Evolutionary conservation across 208 protist genomes (phyloP).

Genomic region (Acanthamoeba lenticulata): DNA sequence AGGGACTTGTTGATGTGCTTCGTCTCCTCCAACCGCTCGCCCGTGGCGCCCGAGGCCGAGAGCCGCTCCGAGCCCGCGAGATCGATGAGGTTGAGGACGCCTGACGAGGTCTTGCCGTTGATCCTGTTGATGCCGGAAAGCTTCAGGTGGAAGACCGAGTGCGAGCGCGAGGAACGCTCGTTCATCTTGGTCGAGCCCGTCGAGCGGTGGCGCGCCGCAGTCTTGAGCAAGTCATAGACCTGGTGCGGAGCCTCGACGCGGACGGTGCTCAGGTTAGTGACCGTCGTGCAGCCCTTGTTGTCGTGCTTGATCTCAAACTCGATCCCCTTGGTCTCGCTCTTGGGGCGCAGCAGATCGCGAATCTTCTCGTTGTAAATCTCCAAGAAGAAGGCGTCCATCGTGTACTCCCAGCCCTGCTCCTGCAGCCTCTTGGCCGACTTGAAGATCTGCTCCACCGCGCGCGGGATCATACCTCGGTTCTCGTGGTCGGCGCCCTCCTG

Average conservation of each 20-base stretch:
- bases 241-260: neutral
- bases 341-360: constrained; percentile 82
- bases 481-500: neutral
- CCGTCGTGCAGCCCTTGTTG: constrained; percentile 64
- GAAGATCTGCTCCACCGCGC: constrained; percentile 84
- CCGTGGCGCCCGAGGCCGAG: constrained; percentile 76
- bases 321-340: constrained; percentile 34
- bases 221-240: constrained; percentile 78
- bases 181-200: constrained; percentile 84
- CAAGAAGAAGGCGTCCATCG: constrained; percentile 81
- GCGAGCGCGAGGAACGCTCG: constrained; percentile 83
- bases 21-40: constrained; percentile 88
- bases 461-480: constrained; percentile 82
- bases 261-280: constrained; percentile 72
- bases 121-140: constrained; percentile 77
- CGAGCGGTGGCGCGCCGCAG: constrained; percentile 77
- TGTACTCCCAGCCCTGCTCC: constrained; percentile 82
- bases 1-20: constrained; percentile 91
- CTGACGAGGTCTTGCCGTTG: constrained; percentile 67
- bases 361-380: constrained; percentile 92
- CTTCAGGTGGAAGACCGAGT: constrained; percentile 83
- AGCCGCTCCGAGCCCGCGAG: constrained; percentile 90
- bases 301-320: constrained; percentile 80
- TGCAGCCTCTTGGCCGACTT: constrained; percentile 40
- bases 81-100: constrained; percentile 85